Evolutionary conservation across 2,329 filamentous ascomycete species (phyloP), one percentile per base, ranked within the genome.

Genomic region (Daldinia sp.): DNA sequence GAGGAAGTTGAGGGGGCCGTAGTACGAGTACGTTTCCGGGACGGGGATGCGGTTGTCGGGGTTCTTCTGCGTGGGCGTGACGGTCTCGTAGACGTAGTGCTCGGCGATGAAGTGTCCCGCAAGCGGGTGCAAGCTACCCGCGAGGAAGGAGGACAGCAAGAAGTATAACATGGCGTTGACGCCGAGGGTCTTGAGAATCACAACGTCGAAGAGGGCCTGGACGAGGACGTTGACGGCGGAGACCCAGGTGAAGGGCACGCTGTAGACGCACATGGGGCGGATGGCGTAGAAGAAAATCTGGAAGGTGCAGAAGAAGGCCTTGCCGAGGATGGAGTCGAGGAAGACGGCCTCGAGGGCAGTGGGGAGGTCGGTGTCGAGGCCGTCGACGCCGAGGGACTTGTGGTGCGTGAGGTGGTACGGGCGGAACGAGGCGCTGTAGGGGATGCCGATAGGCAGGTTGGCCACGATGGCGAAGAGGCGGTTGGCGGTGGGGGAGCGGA

Each of bases 221-320:
- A 88, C 87, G 67, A 84, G 79, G 59, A 99, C 86, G 82, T 99
- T 99, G 82, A 94, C 82, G 65, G 89, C 86, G 81, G 98, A 94
- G 65, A 98, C 89, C 77, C 87, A 87, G 59, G 95, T 98, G 79
- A 98, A 88, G 41, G 95, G 93, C 4, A 98, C 87, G 75, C 89
- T 88, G 87, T 97, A 97, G 74, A 99, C 88, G 82, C 94, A 90
- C 92, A 98, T 97, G 68, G 96, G 96, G 15, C 96, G 93, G 57
- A 99, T 82, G 76, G 96, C 96, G 84, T 99, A 99, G 87, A 99
- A 99, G 79, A 99, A 88, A 81, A 99, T 98, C 82, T 99, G 96
- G 84, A 98, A 99, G 74, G 96, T 99, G 84, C 92, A 95, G 87
- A 99, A 99, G 85, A 99, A 99, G 73, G 96, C 91, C 83, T 99